Evolutionary conservation across 2,329 filamentous ascomycete species (phyloP).

Genomic region (Dothistroma pini): DNA sequence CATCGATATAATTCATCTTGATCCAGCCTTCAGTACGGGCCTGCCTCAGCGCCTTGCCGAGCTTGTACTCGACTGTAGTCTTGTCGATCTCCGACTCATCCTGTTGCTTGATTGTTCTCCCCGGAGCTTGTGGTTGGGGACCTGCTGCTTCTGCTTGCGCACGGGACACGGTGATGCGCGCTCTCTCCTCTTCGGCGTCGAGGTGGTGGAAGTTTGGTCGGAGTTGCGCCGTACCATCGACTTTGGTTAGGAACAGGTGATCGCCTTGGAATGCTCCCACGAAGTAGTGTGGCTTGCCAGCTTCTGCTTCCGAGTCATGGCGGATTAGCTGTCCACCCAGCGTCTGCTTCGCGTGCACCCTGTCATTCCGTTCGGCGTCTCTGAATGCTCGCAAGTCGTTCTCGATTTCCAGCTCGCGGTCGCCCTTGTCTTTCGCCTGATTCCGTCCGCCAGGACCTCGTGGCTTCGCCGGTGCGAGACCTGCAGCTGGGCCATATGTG

Average conservation of each 20-base stretch:
- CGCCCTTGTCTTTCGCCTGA: constrained; percentile 44
- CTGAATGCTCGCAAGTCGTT: constrained; percentile 54
- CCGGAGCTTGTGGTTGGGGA: constrained; percentile 34
- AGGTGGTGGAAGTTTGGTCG: constrained; percentile 90
- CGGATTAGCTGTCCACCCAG: constrained; percentile 73
- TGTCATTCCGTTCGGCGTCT: constrained; percentile 64
- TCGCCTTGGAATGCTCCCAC: constrained; percentile 85
- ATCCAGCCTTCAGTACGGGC: constrained; percentile 84
- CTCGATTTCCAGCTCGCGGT: constrained; percentile 40
- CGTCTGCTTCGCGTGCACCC: constrained; percentile 75
- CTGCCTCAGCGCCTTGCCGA: constrained; percentile 61
- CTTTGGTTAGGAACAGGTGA: constrained; percentile 79
- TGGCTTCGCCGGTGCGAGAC: constrained; percentile 37
- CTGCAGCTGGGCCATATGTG: constrained; percentile 46
- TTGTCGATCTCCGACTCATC: constrained; percentile 51
- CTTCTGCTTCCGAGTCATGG: constrained; percentile 61
- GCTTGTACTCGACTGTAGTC: constrained; percentile 66
- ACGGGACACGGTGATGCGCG: constrained; percentile 46
- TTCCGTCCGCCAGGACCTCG: constrained; percentile 17
- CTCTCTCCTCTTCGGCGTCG: constrained; percentile 75
- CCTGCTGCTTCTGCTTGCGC: constrained; percentile 44
- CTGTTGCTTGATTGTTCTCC: constrained; percentile 24
- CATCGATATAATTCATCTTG: constrained; percentile 73
- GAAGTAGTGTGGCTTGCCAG: constrained; percentile 76
- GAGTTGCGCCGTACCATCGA: constrained; percentile 80